Conservation (phyloP, 768 basidiomycete species). For the Boletus rubescentipes region DNA sequence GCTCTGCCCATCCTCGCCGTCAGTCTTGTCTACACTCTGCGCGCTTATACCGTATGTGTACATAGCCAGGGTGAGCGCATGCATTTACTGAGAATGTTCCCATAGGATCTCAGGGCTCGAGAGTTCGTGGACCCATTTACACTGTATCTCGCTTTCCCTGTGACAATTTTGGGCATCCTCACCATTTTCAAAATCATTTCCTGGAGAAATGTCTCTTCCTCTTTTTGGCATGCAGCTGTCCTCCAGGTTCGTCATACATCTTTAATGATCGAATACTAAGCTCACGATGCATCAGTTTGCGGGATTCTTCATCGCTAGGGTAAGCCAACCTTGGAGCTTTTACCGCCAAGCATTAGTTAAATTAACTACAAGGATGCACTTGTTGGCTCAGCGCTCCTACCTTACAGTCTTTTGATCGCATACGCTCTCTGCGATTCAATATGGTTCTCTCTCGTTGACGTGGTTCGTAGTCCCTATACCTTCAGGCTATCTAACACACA, state of each 20-base stretch:
- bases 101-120: conserved; percentile 21
- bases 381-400: conserved; percentile 4
- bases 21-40: conserved; percentile 12
- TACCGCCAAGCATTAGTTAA: not conserved
- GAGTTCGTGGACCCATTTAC: conserved; percentile 21
- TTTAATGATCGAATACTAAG: not conserved
- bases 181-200: conserved; percentile 17
- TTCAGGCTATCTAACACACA: not conserved
- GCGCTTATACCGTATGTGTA: conserved; percentile 22
- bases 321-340: conserved; percentile 6
- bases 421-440: conserved; percentile 23
- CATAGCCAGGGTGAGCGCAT: not conserved
- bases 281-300: conserved; percentile 26
- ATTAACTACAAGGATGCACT: conserved; percentile 19
- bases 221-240: conserved; percentile 32
- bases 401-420: conserved; percentile 14
- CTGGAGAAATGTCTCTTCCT: conserved; percentile 18
- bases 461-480: conserved; percentile 18
- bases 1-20: conserved; percentile 13
- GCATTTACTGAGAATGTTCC: conserved; percentile 1
- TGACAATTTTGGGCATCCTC: conserved; percentile 21
- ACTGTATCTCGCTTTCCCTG: conserved; percentile 25
- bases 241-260: conserved; percentile 34
- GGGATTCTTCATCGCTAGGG: conserved; percentile 34
- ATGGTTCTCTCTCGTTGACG: conserved; percentile 21